phyloP scores from a whole-genome alignment of 202 grass and related monocot genomes.

The Eragrostis tef region DNA sequence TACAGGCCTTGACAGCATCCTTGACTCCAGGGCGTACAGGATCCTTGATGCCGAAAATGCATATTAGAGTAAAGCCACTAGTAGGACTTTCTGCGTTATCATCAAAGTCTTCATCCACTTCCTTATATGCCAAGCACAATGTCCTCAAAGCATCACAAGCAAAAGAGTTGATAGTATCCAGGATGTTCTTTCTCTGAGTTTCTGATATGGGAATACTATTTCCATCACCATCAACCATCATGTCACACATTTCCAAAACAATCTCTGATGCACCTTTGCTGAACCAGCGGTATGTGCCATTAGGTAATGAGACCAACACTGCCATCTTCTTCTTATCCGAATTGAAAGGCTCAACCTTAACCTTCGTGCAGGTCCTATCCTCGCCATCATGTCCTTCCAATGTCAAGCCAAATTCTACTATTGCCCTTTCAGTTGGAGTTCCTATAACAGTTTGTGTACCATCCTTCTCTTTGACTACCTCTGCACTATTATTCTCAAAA shows the following conservation, averaged over 20 bases:
- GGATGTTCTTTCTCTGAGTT: conserved; percentile 50
- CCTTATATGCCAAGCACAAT: conserved; percentile 77
- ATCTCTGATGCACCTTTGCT: conserved; percentile 91
- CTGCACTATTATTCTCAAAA: conserved; percentile 82
- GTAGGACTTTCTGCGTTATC: conserved; percentile 61
- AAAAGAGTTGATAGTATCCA: conserved; percentile 76
- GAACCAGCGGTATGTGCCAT: conserved; percentile 57
- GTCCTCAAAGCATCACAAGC: conserved; percentile 84
- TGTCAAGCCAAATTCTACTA: conserved; percentile 79
- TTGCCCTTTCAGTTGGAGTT: conserved; percentile 81
- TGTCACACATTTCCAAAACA: conserved; percentile 76
- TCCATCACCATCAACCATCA: conserved; percentile 66
- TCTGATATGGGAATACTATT: conserved; percentile 61
- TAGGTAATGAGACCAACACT: conserved; percentile 64
- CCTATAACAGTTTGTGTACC: conserved; percentile 68
- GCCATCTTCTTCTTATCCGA: conserved; percentile 88
- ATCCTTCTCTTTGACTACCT: conserved; percentile 71
- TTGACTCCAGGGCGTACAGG: conserved; percentile 79
- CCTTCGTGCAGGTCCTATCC: conserved; percentile 62
- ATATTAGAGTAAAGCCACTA: conserved; percentile 76
- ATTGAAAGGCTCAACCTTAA: conserved; percentile 97
- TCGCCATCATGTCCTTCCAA: conserved; percentile 58
- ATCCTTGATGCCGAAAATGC: conserved; percentile 91
- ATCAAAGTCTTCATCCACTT: conserved; percentile 54
- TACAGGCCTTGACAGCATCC: conserved; percentile 75